These are phyloP conservation scores for Pestalotiopsis sp. DNA, from an alignment of 2,329 filamentous ascomycete genomes.

Conservation along the genomic window DNA sequence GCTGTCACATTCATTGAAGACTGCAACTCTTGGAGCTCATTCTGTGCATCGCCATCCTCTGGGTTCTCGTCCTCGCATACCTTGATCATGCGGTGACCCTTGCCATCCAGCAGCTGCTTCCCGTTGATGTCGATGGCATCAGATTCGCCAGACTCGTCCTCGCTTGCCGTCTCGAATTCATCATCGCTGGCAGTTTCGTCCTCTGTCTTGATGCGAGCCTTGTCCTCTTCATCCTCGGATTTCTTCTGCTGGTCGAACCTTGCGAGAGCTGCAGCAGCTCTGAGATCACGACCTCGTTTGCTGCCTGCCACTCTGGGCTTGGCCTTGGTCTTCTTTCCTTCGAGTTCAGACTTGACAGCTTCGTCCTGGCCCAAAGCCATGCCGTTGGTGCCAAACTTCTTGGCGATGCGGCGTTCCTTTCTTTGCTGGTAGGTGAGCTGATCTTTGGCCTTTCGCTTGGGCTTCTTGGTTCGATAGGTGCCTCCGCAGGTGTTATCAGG, in stretches of 20 bases:
- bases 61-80: conserved; percentile 73
- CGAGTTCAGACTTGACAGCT: conserved; percentile 64
- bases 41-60: conserved; percentile 58
- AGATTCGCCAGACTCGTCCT: conserved; percentile 41
- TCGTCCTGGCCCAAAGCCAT: conserved; percentile 72
- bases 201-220: conserved; percentile 34
- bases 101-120: conserved; percentile 63
- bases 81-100: conserved; percentile 70
- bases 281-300: conserved; percentile 72
- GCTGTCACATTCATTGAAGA: conserved; percentile 31
- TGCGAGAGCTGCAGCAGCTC: conserved; percentile 77
- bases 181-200: conserved; percentile 35
- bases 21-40: conserved; percentile 67
- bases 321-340: conserved; percentile 62
- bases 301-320: conserved; percentile 78
- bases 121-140: conserved; percentile 68
- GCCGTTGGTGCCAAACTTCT: conserved; percentile 77
- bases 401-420: conserved; percentile 72
- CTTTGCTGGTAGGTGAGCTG: conserved; percentile 70
- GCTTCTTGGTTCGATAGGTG: conserved; percentile 67
- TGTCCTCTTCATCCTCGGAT: conserved; percentile 48
- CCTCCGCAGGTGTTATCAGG: conserved; percentile 81
- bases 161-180: conserved; percentile 46
- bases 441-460: conserved; percentile 57
- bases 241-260: conserved; percentile 67